phyloP scores from a whole-genome alignment of 148 eudicot genomes.

The Diospyros kaki region DNA sequence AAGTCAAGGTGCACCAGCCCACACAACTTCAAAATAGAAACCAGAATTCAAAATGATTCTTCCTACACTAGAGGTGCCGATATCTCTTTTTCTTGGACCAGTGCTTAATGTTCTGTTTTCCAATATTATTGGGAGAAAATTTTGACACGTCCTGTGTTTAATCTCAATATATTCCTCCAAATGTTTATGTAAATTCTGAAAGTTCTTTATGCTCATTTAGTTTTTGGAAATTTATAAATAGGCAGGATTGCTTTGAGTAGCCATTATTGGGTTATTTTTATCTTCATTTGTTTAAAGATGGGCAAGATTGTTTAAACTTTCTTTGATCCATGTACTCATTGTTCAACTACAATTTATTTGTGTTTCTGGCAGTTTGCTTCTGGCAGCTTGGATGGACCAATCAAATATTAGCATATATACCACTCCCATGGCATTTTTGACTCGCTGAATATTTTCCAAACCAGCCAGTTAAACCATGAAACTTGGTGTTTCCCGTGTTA shows the following conservation, averaged over 20 bases:
- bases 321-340: background rate
- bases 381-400: conserved; percentile 92
- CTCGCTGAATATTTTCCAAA: no score
- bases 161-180: background rate
- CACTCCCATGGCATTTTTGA: no score
- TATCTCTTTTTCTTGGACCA: background rate
- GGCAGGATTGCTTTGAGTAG: background rate
- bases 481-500: no score
- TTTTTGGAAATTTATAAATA: background rate
- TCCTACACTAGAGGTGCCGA: background rate
- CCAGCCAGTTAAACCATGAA: no score
- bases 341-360: background rate
- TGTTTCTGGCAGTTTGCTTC: conserved; percentile 65
- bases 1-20: background rate
- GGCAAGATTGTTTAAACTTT: background rate
- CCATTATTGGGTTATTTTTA: background rate
- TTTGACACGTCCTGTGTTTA: background rate
- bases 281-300: background rate
- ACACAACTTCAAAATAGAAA: background rate
- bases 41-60: background rate
- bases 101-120: background rate
- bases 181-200: background rate
- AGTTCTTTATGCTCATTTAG: background rate
- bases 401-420: conserved; percentile 45
- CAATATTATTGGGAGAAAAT: background rate